Conservation (phyloP, 2,329 filamentous ascomycete genomes). For the Epichloe coenophiala region DNA sequence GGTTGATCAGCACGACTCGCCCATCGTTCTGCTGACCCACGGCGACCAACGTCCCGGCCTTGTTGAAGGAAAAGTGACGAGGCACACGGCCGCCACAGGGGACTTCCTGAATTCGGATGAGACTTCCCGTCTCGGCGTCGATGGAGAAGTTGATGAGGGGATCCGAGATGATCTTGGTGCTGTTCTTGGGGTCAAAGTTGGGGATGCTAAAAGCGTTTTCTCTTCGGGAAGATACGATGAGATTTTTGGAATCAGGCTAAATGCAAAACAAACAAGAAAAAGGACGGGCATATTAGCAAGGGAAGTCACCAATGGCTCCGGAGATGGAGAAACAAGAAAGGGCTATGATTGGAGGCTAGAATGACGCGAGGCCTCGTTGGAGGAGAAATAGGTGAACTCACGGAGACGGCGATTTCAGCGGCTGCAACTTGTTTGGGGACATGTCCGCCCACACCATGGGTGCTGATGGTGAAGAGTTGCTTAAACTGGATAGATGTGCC, state of each 20-base stretch:
- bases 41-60: conserved; percentile 48
- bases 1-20: conserved; percentile 45
- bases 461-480: conserved; percentile 33
- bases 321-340: not conserved
- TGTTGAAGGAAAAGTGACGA: conserved; percentile 54
- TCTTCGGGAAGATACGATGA: conserved; percentile 56
- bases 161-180: conserved; percentile 40
- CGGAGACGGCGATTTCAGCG: conserved; percentile 45
- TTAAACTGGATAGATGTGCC: conserved; percentile 28
- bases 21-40: conserved; percentile 50
- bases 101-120: conserved; percentile 43
- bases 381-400: conserved; percentile 22
- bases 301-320: not conserved
- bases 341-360: not conserved
- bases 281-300: not conserved
- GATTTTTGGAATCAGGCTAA: conserved; percentile 45
- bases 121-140: conserved; percentile 35
- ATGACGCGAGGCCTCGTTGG: not conserved
- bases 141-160: conserved; percentile 54
- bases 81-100: conserved; percentile 52
- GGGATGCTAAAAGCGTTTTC: conserved; percentile 39
- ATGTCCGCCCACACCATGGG: conserved; percentile 29
- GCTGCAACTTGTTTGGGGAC: conserved; percentile 30
- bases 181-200: conserved; percentile 28
- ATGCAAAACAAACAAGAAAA: not conserved